These are phyloP conservation scores for Mycena venus DNA, from an alignment of 768 basidiomycete species.

Conservation along the genomic window DNA sequence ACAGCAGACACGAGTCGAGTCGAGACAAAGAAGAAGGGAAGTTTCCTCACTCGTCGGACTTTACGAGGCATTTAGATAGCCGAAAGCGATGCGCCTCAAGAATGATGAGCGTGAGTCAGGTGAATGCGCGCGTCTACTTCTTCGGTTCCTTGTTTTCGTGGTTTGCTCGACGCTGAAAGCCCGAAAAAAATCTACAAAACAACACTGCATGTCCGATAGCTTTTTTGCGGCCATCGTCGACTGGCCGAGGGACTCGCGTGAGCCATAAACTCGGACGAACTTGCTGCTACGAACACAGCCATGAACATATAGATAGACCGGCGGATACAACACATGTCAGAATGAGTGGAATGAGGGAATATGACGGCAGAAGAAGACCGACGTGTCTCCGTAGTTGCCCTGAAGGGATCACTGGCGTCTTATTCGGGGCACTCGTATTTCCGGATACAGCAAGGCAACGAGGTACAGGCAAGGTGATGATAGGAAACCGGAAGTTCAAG, in stretches of 20 bases:
- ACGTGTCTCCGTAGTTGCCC: not conserved
- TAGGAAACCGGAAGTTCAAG: not conserved
- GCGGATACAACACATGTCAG: not conserved
- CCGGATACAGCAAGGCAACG: not conserved
- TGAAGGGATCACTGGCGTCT: not conserved
- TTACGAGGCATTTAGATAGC: not conserved
- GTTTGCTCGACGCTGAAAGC: no score
- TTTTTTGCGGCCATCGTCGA: not conserved
- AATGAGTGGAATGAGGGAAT: not conserved
- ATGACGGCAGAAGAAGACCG: not conserved
- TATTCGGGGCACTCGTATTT: not conserved
- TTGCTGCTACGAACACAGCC: not conserved
- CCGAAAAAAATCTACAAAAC: not conserved
- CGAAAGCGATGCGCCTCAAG: slow-evolving; percentile 1
- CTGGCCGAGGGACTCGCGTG: not conserved
- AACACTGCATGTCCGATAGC: not conserved
- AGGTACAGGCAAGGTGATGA: not conserved
- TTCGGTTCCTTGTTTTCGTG: no score
- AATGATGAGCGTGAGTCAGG: slow-evolving; percentile 10
- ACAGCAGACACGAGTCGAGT: not conserved
- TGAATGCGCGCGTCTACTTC: not conserved
- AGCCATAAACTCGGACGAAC: no score
- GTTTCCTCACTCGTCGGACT: not conserved
- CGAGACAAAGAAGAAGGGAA: not conserved
- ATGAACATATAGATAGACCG: not conserved